Evolutionary conservation across 371 early-diverging fungal species (phyloP), one percentile per base, ranked within the genome.

Genomic region (Zopfochytrium polystomum): DNA sequence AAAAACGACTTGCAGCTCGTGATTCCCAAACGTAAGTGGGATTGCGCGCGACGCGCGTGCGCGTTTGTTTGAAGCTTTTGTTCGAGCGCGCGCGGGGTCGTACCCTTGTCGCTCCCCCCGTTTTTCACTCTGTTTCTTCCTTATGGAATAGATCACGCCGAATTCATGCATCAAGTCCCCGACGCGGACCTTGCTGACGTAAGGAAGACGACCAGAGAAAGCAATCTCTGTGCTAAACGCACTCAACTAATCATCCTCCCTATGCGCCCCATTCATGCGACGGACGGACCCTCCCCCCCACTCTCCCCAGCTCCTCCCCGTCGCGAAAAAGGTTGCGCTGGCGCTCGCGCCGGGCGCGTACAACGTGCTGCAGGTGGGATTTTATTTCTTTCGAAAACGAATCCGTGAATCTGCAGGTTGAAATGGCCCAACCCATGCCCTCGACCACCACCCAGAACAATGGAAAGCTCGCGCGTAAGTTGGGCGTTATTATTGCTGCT

Each of bases 161-260:
- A 91, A 66, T 87, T 87, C 70, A 70, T 93, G 72, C 92, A 93
- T 70, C 80, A 94, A 74, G 64, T 97, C 7, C 90, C 93, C 9
- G 93, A 93, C 61, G 90, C 88, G 47, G 82, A 80, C 57, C 74
- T 95, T 52, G 82, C 83, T 27, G 95, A 93, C 59, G 62, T 61
- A 34, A 35, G 56, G 3, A 15, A 22, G 6, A n/a, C 23, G 15
- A 18, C 45, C n/a, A n/a, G n/a, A n/a, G n/a, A n/a, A n/a, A n/a
- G n/a, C n/a, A n/a, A n/a, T n/a, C n/a, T n/a, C n/a, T n/a, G n/a
- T n/a, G n/a, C n/a, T n/a, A n/a, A n/a, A n/a, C n/a, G n/a, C n/a
- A n/a, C n/a, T n/a, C n/a, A n/a, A n/a, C n/a, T n/a, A n/a, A n/a
- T n/a, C n/a, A n/a, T n/a, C n/a, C n/a, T n/a, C n/a, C n/a, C n/a